A percentile compares a stretch with the other conserved stretches of the same genome.
Conservation (phyloP, 208 protist genomes). For the Leishmania turanica region DNA sequence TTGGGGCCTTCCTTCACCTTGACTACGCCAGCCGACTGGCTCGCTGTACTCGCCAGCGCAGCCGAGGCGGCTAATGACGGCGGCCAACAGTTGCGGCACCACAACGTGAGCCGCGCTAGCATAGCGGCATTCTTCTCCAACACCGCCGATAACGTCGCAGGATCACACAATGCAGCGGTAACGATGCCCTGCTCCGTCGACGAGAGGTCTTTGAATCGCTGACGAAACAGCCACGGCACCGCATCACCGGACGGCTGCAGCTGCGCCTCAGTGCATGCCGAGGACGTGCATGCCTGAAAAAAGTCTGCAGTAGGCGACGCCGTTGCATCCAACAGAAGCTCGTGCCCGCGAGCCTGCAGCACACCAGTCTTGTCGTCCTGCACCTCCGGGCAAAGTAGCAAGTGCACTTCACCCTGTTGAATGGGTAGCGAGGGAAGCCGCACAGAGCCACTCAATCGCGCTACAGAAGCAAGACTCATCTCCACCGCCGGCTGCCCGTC, state of each 20-base stretch:
- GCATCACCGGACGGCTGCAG: constrained; percentile 5
- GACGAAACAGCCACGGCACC: constrained; percentile 15
- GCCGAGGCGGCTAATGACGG: neutral
- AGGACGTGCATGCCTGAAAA: constrained; percentile 15
- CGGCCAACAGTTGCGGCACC: constrained; percentile 29
- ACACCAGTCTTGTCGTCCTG: neutral
- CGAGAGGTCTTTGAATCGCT: constrained; percentile 8
- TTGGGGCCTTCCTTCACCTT: neutral
- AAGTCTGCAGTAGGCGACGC: constrained; percentile 35
- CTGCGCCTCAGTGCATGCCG: constrained; percentile 5
- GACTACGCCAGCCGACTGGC: too few relatives aligned
- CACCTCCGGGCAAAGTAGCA: constrained; percentile 20
- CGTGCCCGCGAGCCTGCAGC: constrained; percentile 10
- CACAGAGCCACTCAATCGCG: constrained; percentile 1
- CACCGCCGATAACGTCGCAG: constrained; percentile 13
- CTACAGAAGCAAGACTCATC: constrained; percentile 7
- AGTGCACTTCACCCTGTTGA: constrained; percentile 52
- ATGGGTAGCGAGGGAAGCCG: constrained; percentile 48
- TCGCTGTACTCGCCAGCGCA: neutral
- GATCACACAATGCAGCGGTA: constrained; percentile 4
- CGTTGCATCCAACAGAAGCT: constrained; percentile 43
- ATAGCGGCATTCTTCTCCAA: constrained; percentile 50
- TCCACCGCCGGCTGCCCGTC: constrained; percentile 34
- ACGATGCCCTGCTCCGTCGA: constrained; percentile 22
- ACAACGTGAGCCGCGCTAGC: constrained; percentile 46